phyloP scores from a whole-genome alignment of 2,329 filamentous ascomycete genomes.

The Cryphonectria parasitica region DNA sequence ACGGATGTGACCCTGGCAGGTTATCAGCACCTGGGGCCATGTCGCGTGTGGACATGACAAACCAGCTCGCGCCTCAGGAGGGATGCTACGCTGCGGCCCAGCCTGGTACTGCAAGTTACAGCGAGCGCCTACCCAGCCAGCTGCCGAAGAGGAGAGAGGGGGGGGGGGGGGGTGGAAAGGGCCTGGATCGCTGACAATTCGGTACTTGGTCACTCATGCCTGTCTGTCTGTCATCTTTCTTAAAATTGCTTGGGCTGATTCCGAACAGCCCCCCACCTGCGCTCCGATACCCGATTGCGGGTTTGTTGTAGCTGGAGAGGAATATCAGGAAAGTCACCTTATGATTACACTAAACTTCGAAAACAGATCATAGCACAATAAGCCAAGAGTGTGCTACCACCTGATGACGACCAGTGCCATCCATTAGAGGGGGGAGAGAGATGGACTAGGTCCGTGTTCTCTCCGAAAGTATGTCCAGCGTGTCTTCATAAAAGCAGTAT shows the following conservation, averaged over 20 bases:
- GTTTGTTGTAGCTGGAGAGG: neutral
- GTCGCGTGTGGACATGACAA: neutral
- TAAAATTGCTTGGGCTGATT: neutral
- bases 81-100: slow-evolving; percentile 15
- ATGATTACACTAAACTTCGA: neutral
- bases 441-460: neutral
- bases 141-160: too few species aligned
- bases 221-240: neutral
- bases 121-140: neutral
- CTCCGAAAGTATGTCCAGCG: slow-evolving; percentile 2
- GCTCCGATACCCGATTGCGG: neutral
- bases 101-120: slow-evolving; percentile 1
- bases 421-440: neutral
- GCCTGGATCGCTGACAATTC: neutral
- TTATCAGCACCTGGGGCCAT: slow-evolving; percentile 10
- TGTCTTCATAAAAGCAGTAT: neutral
- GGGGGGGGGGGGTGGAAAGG: neutral
- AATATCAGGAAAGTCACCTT: neutral
- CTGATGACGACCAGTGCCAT: slow-evolving; percentile 3
- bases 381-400: neutral
- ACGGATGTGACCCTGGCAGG: neutral
- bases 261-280: neutral
- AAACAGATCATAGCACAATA: neutral
- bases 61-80: slow-evolving; percentile 19
- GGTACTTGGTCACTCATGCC: neutral